Evolutionary conservation across 2,329 filamentous ascomycete genomes (phyloP).

Genomic region (Diaporthe sp.): DNA sequence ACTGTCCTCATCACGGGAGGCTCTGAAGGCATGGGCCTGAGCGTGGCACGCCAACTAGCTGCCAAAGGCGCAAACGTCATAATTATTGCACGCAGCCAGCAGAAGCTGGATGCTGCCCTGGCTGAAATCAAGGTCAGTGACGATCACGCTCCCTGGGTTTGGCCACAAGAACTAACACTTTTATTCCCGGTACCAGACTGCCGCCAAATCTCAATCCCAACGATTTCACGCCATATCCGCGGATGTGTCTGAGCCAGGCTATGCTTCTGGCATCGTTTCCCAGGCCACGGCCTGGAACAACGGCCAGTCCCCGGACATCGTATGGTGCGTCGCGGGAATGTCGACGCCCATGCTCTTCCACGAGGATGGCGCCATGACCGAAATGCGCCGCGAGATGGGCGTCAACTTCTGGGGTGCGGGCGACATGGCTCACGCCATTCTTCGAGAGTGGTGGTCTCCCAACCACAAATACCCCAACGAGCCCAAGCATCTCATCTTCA

Average conservation of each 20-base stretch:
- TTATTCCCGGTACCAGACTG: slow-evolving; percentile 61
- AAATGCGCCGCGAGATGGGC: slow-evolving; percentile 85
- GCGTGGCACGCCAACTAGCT: slow-evolving; percentile 72
- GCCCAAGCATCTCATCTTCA: slow-evolving; percentile 88
- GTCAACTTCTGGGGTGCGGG: slow-evolving; percentile 90
- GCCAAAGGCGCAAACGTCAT: slow-evolving; percentile 77
- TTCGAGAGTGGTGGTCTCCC: slow-evolving; percentile 80
- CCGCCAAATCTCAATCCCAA: slow-evolving; percentile 77
- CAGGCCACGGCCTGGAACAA: slow-evolving; percentile 86
- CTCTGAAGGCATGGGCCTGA: slow-evolving; percentile 79
- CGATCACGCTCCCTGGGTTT: not conserved
- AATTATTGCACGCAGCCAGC: slow-evolving; percentile 74
- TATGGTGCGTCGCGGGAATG: slow-evolving; percentile 90
- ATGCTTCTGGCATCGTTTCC: slow-evolving; percentile 77
- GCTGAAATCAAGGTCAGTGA: slow-evolving; percentile 66
- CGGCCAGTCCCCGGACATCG: slow-evolving; percentile 80
- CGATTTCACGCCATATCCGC: slow-evolving; percentile 87
- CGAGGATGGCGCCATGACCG: slow-evolving; percentile 79
- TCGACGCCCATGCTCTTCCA: slow-evolving; percentile 82
- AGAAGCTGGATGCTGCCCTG: slow-evolving; percentile 71
- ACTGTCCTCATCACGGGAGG: slow-evolving; percentile 79
- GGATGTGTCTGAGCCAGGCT: slow-evolving; percentile 80
- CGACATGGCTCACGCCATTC: slow-evolving; percentile 86
- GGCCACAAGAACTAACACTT: slow-evolving; percentile 48
- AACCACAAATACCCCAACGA: slow-evolving; percentile 56